Evolutionary conservation across 805 yeast genomes (phyloP).

Genomic region (Saccharomycopsis sp.): DNA sequence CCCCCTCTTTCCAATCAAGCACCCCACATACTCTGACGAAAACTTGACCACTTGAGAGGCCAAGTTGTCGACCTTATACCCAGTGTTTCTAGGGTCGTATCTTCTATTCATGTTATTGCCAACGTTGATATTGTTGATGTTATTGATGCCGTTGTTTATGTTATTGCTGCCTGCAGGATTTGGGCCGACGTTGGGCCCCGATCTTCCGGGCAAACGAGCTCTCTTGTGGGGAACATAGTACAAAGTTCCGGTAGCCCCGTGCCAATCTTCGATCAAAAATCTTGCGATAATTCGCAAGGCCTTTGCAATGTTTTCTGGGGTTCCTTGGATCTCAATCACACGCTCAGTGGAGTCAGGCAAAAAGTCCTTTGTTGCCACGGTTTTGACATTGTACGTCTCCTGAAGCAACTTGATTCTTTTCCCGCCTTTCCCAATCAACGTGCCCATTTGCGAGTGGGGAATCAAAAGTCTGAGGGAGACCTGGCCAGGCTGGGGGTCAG

Average conservation of each 20-base stretch:
- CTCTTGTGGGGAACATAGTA: constrained; percentile 47
- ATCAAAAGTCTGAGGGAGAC: constrained; percentile 61
- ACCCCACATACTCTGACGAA: constrained; percentile 82
- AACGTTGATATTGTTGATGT: constrained; percentile 8
- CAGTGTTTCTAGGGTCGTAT: not conserved
- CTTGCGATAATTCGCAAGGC: constrained; percentile 55
- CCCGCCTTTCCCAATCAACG: constrained; percentile 82
- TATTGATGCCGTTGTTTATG: constrained; percentile 11
- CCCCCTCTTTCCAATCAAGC: constrained; percentile 82
- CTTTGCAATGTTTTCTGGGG: constrained; percentile 52
- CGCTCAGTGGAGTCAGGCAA: constrained; percentile 79
- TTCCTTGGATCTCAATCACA: constrained; percentile 80
- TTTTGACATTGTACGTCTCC: constrained; percentile 59
- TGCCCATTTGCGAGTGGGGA: constrained; percentile 83
- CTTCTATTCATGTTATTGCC: constrained; percentile 12
- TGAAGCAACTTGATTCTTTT: constrained; percentile 72
- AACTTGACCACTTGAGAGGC: constrained; percentile 44
- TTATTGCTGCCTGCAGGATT: constrained; percentile 18
- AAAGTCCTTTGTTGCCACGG: constrained; percentile 82
- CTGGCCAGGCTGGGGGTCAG: constrained; percentile 44
- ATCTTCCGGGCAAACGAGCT: constrained; percentile 19
- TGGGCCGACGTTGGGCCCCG: not conserved
- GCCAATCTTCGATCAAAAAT: constrained; percentile 69
- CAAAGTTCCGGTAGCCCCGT: constrained; percentile 55
- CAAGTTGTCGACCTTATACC: not conserved